Conservation (phyloP, 139 green algal genomes). For the Micromonas pusilla region DNA sequence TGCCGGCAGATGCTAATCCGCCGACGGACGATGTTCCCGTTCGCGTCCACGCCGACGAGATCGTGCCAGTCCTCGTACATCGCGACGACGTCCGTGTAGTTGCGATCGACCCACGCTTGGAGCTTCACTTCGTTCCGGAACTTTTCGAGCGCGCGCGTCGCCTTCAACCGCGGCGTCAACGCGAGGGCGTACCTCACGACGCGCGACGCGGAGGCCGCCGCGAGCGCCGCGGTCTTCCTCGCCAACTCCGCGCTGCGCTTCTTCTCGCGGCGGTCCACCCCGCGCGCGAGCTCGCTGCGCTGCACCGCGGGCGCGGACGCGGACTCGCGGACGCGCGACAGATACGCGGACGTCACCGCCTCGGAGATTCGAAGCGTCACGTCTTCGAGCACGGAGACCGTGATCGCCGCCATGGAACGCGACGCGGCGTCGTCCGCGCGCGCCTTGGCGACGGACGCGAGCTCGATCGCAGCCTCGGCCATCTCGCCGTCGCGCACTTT, state of each 20-base stretch:
- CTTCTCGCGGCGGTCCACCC: not conserved
- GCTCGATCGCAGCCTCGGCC: not conserved
- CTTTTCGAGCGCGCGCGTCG: slow-evolving; percentile 8
- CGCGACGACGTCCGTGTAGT: slow-evolving; percentile 5
- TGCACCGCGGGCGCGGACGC: not conserved
- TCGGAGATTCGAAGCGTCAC: not conserved
- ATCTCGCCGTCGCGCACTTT: not conserved
- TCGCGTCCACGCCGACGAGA: not conserved
- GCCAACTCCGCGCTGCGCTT: not conserved
- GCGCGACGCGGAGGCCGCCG: not conserved
- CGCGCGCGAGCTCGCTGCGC: not conserved
- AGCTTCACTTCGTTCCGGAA: slow-evolving; percentile 12
- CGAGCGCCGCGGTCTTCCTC: not conserved
- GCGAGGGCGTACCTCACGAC: not conserved
- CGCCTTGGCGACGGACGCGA: not conserved
- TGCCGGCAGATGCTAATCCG: slow-evolving; percentile 6
- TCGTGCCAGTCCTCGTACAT: slow-evolving; percentile 21
- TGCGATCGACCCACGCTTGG: not conserved
- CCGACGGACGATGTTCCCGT: not conserved
- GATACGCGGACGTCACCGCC: not conserved
- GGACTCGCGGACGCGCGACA: not conserved
- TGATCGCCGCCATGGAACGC: not conserved
- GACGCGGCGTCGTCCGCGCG: not conserved
- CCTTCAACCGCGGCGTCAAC: not conserved
- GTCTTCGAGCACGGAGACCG: slow-evolving; percentile 6